These are phyloP conservation scores for Cryptococcus neoformans DNA, from an alignment of 1,284 basidiomycete genomes.

Conservation along the genomic window DNA sequence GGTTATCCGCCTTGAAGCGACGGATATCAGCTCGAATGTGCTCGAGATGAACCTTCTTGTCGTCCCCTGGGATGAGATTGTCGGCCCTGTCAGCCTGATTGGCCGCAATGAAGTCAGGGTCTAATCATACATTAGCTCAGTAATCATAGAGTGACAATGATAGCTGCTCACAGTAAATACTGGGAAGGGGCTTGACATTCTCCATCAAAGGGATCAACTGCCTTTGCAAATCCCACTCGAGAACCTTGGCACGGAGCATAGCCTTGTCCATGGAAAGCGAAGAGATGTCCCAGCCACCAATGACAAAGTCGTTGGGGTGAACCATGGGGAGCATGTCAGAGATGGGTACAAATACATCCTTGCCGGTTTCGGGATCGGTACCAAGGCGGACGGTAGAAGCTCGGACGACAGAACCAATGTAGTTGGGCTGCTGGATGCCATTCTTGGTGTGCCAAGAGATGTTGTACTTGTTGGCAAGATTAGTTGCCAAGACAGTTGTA, in stretches of 20 bases:
- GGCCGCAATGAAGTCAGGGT: conserved; percentile 90
- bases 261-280: conserved; percentile 80
- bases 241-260: conserved; percentile 89
- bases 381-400: conserved; percentile 94
- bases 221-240: conserved; percentile 96
- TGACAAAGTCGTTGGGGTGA: conserved; percentile 96
- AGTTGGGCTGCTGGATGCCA: conserved; percentile 92
- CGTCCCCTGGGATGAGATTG: conserved; percentile 77
- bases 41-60: conserved; percentile 91
- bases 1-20: conserved; percentile 81
- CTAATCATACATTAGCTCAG: conserved; percentile 7
- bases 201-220: conserved; percentile 87
- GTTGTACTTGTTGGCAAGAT: conserved; percentile 94
- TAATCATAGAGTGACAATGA: neutral
- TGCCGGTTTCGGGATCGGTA: conserved; percentile 73
- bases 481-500: conserved; percentile 87
- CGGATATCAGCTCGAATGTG: conserved; percentile 90
- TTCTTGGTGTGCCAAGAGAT: conserved; percentile 95
- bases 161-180: conserved; percentile 67
- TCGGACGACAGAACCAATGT: conserved; percentile 84
- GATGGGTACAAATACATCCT: conserved; percentile 91
- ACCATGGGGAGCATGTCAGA: conserved; percentile 96
- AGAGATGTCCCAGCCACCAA: conserved; percentile 98
- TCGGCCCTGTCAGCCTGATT: conserved; percentile 92
- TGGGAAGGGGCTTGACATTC: conserved; percentile 80